Evolutionary conservation across 2,329 filamentous ascomycete species (phyloP), one percentile per base, ranked within the genome.

Genomic region (Pseudogymnoascus verrucosus): DNA sequence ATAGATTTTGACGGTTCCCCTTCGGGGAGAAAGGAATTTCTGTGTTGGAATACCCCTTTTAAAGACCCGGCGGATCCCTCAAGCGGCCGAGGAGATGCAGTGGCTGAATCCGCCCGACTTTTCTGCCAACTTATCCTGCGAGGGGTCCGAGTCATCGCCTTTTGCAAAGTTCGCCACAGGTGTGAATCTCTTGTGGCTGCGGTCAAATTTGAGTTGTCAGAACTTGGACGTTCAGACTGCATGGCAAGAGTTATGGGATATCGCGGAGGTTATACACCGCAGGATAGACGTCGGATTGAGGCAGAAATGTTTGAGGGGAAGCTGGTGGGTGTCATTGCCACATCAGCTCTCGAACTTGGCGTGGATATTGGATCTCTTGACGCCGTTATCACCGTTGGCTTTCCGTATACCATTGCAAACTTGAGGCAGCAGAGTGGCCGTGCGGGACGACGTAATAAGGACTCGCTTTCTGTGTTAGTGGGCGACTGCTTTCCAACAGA

Each of bases 31-130:
- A 98, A 98, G 73, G 93, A 98, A 71, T 98, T 98, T 64, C 73
- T 99, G 5, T 98, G 93, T 75, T 99, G 95, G 95, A 98, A 99
- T 70, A 97, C 93, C 0, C 95, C 95, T 0, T 96, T 86, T 75
- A 96, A 92, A 73, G 93, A 97, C 69, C 91, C 93, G 0, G 84
- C 82, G 0, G 93, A 98, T 74, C 90, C 92, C 7, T 86, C 89
- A 0, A 96, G 91, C 69, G 93, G 95, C 1, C 85, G 95, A 64
- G 91, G 90, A 12, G 91, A 91, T 73, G 87, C 88, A 3, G 86
- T 96, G 73, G 83, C 85, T 4, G 93, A 99, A 76, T 89, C 91
- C n/a, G 91, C 95, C 1, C 87, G 90, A 47, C 78, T 99, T 0
- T 96, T 99, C 71, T 96, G 91, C 70, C 90, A 96, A 71, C 80